phyloP scores from a whole-genome alignment of 2,329 filamentous ascomycete species.

The Myriosclerotinia duriaeana region DNA sequence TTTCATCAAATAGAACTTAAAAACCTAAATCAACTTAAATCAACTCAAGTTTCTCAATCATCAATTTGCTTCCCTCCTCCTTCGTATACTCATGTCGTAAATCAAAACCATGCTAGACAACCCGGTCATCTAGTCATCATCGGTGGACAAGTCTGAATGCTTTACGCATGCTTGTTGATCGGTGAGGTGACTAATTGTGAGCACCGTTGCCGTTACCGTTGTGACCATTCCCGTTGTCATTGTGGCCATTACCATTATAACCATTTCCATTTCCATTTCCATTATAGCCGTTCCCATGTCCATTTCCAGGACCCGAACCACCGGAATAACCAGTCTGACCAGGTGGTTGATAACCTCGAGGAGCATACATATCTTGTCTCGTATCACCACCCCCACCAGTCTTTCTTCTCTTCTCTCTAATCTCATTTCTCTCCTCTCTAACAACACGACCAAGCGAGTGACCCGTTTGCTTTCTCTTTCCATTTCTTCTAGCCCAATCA shows the following conservation, averaged over 20 bases:
- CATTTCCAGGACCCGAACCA: slow-evolving; percentile 10
- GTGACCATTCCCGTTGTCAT: not conserved
- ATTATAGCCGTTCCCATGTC: not conserved
- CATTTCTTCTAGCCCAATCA: slow-evolving; percentile 28
- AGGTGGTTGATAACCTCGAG: not conserved
- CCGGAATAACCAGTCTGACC: not conserved
- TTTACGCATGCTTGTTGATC: not conserved
- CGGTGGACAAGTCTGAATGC: not conserved
- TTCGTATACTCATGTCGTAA: too few relatives aligned
- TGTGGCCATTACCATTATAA: slow-evolving; percentile 16
- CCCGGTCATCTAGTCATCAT: too few relatives aligned
- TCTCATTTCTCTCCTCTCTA: slow-evolving; percentile 25
- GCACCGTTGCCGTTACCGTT: slow-evolving; percentile 11
- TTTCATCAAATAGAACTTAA: too few relatives aligned
- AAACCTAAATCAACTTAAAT: too few relatives aligned
- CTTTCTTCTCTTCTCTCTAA: slow-evolving; percentile 22
- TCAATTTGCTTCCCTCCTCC: too few relatives aligned
- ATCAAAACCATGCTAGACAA: too few relatives aligned
- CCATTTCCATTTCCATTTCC: slow-evolving; percentile 1
- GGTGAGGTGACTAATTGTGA: not conserved
- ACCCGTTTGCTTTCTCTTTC: slow-evolving; percentile 16
- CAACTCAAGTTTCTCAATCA: too few relatives aligned
- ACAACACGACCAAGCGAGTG: slow-evolving; percentile 17
- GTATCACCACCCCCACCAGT: not conserved
- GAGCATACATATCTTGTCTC: not conserved